Percentiles rank a stretch among this genome's conserved stretches.
phyloP scores from a whole-genome alignment of 1,139 yeast genomes.

The Debaryomycetaceae sp. region DNA sequence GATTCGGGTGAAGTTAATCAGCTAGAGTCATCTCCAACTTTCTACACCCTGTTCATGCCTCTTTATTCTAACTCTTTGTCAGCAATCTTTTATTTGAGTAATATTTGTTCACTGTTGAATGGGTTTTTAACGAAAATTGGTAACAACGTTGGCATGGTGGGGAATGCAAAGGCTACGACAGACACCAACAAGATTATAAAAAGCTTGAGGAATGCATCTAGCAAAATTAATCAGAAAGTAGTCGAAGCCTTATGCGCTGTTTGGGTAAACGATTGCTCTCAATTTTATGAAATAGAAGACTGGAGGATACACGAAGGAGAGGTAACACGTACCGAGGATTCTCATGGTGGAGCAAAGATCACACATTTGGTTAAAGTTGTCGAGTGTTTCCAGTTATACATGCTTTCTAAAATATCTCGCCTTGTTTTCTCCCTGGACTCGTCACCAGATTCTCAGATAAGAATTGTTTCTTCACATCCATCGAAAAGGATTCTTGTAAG shows the following conservation, averaged over 20 bases:
- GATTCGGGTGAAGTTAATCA: conserved; percentile 27
- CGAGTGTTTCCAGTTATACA: conserved; percentile 35
- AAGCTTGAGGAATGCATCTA: conserved; percentile 29
- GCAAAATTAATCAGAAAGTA: conserved; percentile 35
- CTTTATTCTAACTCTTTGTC: conserved; percentile 42
- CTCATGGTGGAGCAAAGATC: neutral
- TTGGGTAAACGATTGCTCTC: conserved; percentile 49
- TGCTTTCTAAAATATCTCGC: conserved; percentile 27
- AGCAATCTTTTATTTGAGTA: conserved; percentile 34
- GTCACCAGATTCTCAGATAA: conserved; percentile 15
- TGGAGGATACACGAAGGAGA: conserved; percentile 27
- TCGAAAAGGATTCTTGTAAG: conserved; percentile 41
- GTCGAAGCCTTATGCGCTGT: conserved; percentile 45
- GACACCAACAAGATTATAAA: conserved; percentile 41
- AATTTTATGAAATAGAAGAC: conserved; percentile 41
- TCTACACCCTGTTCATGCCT: conserved; percentile 39
- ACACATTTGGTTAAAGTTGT: conserved; percentile 15
- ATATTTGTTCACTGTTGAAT: conserved; percentile 28
- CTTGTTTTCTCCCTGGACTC: conserved; percentile 23
- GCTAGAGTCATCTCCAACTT: conserved; percentile 34
- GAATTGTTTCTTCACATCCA: conserved; percentile 35
- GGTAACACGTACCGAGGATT: neutral
- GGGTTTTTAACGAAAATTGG: conserved; percentile 33
- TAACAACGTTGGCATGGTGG: conserved; percentile 28
- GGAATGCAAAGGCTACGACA: conserved; percentile 27